Evolutionary conservation across 805 yeast genomes (phyloP).

Genomic region (Candida andamanensis): DNA sequence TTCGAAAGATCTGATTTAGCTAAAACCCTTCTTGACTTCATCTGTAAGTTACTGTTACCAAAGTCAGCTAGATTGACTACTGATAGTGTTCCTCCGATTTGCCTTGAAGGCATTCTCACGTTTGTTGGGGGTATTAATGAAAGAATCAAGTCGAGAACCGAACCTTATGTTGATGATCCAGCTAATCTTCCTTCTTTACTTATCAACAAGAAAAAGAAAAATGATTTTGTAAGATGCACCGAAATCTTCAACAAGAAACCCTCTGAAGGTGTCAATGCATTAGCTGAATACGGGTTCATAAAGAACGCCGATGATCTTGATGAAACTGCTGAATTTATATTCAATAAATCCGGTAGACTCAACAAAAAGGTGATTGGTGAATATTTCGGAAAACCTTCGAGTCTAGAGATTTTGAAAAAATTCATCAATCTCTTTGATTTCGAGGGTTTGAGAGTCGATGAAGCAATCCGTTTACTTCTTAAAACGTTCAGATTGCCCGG

Average conservation of each 20-base stretch:
- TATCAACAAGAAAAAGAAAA: constrained; percentile 51
- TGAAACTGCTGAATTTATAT: constrained; percentile 73
- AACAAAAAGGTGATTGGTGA: constrained; percentile 89
- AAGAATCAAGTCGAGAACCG: constrained; percentile 22
- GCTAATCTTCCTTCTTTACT: constrained; percentile 27
- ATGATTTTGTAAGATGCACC: constrained; percentile 71
- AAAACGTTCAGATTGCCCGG: constrained; percentile 91
- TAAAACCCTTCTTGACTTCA: constrained; percentile 57
- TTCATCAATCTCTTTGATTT: constrained; percentile 76
- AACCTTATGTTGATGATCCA: constrained; percentile 5
- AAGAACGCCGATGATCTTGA: constrained; percentile 39
- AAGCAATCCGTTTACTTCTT: constrained; percentile 77
- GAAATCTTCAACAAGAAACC: constrained; percentile 75
- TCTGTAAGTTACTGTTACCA: constrained; percentile 77
- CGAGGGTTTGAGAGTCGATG: constrained; percentile 78
- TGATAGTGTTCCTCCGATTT: constrained; percentile 86
- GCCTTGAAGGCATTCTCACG: constrained; percentile 80
- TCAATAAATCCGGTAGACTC: constrained; percentile 71
- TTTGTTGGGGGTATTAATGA: constrained; percentile 60
- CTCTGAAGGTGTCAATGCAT: constrained; percentile 60
- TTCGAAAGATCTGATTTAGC: constrained; percentile 80
- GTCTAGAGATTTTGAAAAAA: constrained; percentile 50
- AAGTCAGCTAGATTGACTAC: constrained; percentile 78
- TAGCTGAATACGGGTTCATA: constrained; percentile 66
- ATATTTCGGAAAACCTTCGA: constrained; percentile 71